A percentile compares a stretch with the other conserved stretches of the same genome.
phyloP scores from a whole-genome alignment of 495 filamentous ascomycete genomes.

The Polyplosphaeria fusca region DNA sequence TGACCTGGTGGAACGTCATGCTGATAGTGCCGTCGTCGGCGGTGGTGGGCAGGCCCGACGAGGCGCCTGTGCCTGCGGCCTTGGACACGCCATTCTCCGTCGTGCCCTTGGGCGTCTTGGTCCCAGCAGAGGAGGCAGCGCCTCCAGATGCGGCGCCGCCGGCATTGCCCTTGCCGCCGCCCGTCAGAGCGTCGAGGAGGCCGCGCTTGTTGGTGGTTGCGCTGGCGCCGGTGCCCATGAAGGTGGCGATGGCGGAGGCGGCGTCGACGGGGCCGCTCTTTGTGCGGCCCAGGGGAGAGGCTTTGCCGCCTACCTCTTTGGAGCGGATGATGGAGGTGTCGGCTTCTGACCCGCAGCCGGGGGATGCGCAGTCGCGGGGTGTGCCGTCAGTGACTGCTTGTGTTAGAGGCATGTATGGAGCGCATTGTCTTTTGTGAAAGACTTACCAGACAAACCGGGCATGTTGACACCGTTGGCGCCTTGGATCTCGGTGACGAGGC shows the following conservation, averaged over 20 bases:
- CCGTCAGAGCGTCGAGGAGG: slow-evolving; percentile 24
- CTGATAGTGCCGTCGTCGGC: slow-evolving; percentile 51
- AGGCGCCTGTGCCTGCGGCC: slow-evolving; percentile 29
- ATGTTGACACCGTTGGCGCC: slow-evolving; percentile 34
- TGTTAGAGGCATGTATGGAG: slow-evolving; percentile 9
- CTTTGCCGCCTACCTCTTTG: slow-evolving; percentile 42
- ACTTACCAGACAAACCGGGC: slow-evolving; percentile 32
- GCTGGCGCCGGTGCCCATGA: slow-evolving; percentile 31
- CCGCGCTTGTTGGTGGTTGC: slow-evolving; percentile 24
- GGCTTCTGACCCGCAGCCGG: slow-evolving; percentile 46
- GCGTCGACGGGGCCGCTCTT: slow-evolving; percentile 52
- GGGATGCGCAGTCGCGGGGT: slow-evolving; percentile 54
- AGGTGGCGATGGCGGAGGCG: slow-evolving; percentile 39
- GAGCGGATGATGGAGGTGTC: slow-evolving; percentile 53
- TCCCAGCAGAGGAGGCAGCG: slow-evolving; percentile 21
- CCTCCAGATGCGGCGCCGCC: slow-evolving; percentile 1
- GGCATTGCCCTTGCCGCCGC: slow-evolving; percentile 7
- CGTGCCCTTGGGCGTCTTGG: slow-evolving; percentile 33
- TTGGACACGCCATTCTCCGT: slow-evolving; percentile 27
- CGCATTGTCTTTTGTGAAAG: background rate
- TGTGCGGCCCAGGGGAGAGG: slow-evolving; percentile 57
- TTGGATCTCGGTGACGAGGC: slow-evolving; percentile 30
- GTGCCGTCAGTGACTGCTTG: slow-evolving; percentile 54
- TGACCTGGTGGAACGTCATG: slow-evolving; percentile 45
- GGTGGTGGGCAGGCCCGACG: slow-evolving; percentile 50